These are phyloP conservation scores for Cubamyces sp. DNA, from an alignment of 768 basidiomycete species.

Conservation along the genomic window DNA sequence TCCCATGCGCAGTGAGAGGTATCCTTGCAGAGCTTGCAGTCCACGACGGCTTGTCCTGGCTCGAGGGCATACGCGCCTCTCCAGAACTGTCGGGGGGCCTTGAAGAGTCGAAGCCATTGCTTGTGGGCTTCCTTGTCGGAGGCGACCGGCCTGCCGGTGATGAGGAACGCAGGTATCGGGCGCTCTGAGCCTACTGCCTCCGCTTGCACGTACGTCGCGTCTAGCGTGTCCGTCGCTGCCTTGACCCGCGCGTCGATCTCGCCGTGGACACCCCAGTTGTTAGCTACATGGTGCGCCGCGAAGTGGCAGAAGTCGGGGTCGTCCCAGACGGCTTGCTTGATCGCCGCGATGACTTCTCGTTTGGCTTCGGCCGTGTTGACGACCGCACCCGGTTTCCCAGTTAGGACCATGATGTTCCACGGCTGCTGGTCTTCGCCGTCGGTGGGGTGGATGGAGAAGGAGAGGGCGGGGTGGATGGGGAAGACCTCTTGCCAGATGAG, in stretches of 20 bases:
- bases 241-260: background rate
- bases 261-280: background rate
- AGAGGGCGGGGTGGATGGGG: background rate
- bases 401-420: conserved; percentile 2
- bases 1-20: conserved; percentile 3
- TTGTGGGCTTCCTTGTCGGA: background rate
- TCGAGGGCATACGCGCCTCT: background rate
- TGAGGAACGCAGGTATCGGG: background rate
- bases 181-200: background rate
- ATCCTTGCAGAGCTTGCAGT: conserved; percentile 18
- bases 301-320: background rate
- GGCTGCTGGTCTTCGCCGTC: background rate
- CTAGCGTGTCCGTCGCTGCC: background rate
- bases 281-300: background rate
- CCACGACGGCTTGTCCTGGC: background rate
- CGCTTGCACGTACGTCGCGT: background rate
- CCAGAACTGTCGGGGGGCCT: background rate
- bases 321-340: background rate
- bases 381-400: background rate
- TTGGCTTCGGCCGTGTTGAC: background rate
- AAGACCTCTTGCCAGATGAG: conserved; percentile 7
- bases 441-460: conserved; percentile 1
- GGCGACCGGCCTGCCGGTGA: conserved; percentile 1
- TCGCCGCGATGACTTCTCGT: background rate
- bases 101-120: background rate